These are phyloP conservation scores for Coniochaeta hoffmannii DNA, from an alignment of 2,329 filamentous ascomycete genomes.

Conservation along the genomic window DNA sequence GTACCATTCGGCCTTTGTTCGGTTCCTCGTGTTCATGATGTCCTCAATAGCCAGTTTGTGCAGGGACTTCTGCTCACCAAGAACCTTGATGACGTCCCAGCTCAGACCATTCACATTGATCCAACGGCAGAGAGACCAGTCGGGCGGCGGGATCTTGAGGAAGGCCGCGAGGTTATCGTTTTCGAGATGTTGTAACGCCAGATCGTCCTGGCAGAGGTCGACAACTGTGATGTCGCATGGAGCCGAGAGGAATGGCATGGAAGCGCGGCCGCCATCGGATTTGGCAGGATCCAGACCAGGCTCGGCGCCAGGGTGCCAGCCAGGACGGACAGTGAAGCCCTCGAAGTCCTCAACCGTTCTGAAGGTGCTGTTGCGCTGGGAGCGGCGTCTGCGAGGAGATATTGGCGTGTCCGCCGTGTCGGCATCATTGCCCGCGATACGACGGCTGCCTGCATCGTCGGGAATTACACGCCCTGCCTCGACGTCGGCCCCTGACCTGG, in stretches of 20 bases:
- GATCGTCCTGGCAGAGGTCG: slow-evolving; percentile 68
- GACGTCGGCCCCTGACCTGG: not conserved
- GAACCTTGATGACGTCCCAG: slow-evolving; percentile 82
- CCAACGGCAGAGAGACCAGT: slow-evolving; percentile 81
- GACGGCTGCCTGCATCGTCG: not conserved
- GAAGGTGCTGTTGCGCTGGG: slow-evolving; percentile 12
- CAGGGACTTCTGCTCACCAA: slow-evolving; percentile 72
- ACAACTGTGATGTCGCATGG: slow-evolving; percentile 80
- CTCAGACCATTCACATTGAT: slow-evolving; percentile 91
- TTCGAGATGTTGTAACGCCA: slow-evolving; percentile 60
- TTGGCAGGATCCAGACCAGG: slow-evolving; percentile 65
- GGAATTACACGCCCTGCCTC: not conserved
- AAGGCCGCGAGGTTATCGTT: slow-evolving; percentile 67
- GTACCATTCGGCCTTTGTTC: slow-evolving; percentile 88
- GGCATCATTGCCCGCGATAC: not conserved
- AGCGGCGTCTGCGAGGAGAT: not conserved
- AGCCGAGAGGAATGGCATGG: slow-evolving; percentile 48
- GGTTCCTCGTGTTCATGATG: slow-evolving; percentile 73
- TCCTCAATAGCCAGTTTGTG: slow-evolving; percentile 87
- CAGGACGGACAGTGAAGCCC: slow-evolving; percentile 21
- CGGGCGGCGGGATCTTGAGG: slow-evolving; percentile 54
- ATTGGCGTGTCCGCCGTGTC: not conserved
- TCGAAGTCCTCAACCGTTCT: slow-evolving; percentile 30
- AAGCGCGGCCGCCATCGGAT: slow-evolving; percentile 55
- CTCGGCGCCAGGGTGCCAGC: slow-evolving; percentile 53